phyloP scores from a whole-genome alignment of 2,329 filamentous ascomycete genomes.

The Nannizzia gypsea region DNA sequence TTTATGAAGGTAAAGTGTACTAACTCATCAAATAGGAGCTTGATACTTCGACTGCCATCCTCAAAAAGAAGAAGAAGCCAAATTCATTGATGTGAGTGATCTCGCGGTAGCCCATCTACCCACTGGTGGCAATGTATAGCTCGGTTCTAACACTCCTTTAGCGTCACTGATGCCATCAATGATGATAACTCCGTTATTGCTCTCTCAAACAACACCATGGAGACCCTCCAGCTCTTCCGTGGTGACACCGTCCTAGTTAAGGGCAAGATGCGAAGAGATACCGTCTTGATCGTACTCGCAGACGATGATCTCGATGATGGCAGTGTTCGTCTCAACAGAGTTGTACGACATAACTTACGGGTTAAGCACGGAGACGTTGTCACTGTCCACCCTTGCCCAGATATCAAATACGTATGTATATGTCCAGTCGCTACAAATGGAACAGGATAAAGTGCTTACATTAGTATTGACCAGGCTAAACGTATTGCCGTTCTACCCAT shows the following conservation, averaged over 20 bases:
- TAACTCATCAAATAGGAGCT: constrained; percentile 52
- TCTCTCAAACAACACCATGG: constrained; percentile 97
- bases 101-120: neutral
- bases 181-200: constrained; percentile 99
- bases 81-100: constrained; percentile 83
- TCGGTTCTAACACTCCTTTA: constrained; percentile 35
- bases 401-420: constrained; percentile 94
- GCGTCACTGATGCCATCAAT: constrained; percentile 95
- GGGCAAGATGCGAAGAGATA: constrained; percentile 99
- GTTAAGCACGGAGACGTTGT: constrained; percentile 98
- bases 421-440: neutral
- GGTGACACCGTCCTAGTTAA: constrained; percentile 96
- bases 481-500: constrained; percentile 97
- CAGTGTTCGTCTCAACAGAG: constrained; percentile 93
- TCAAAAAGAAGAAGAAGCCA: constrained; percentile 99
- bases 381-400: constrained; percentile 92
- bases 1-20: constrained; percentile 16
- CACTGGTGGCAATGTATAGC: neutral
- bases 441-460: neutral
- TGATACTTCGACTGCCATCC: constrained; percentile 86
- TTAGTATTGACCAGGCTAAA: constrained; percentile 59
- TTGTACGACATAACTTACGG: constrained; percentile 93
- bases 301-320: constrained; percentile 98
- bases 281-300: constrained; percentile 89
- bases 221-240: constrained; percentile 93